Base-by-base conservation (phyloP, 2,329 filamentous ascomycete genomes). In the Bipolaris gigantea region DNA sequence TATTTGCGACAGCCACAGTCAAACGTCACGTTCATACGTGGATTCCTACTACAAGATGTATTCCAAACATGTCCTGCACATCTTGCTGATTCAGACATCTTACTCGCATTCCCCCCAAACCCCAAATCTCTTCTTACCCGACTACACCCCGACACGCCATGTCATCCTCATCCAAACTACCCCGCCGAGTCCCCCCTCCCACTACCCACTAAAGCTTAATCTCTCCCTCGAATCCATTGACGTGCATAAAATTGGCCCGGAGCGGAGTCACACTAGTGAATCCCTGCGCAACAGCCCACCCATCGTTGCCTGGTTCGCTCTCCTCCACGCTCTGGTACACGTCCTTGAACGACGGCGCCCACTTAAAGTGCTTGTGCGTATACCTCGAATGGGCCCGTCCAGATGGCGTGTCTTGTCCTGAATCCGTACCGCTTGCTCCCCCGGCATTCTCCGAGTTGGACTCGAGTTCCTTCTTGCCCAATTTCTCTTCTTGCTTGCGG, bases 231-330 rank as follows among this genome's bases (percentile, higher is more conserved):
- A 67, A 64, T 5, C 64, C 64, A 16, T 58, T 57, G 9, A 66
- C 65, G 55, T 93, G 90, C 84, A 89, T 92, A 74, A 97, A 99
- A 75, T 96, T 97, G 38, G 93, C 92, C 74, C 89, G 90, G 62
- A 97, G 75, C 13, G 93, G 90, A 4, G 94, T 97, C 52, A 99
- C 86, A 74, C 92, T 96, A 11, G 93, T 95, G 74, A 88, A 85
- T 25, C 91, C 90, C 71, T 96, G 87, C 72, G 89, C 89, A 21
- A 99, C 90, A 33, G 88, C 88, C 91, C 93, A 97, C 5, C 93
- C 94, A 75, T 99, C 94, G 70, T 91, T 95, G 3, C 92, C 92
- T 4, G 90, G 89, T 30, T 81, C 79, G 35, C 88, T 86, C 60
- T 88, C 84, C 63, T 92, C 85, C n/a, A 97, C 92, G 62, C 89